Conservation (phyloP, 2,329 filamentous ascomycete species). For the Diaporthe aspalathi region DNA sequence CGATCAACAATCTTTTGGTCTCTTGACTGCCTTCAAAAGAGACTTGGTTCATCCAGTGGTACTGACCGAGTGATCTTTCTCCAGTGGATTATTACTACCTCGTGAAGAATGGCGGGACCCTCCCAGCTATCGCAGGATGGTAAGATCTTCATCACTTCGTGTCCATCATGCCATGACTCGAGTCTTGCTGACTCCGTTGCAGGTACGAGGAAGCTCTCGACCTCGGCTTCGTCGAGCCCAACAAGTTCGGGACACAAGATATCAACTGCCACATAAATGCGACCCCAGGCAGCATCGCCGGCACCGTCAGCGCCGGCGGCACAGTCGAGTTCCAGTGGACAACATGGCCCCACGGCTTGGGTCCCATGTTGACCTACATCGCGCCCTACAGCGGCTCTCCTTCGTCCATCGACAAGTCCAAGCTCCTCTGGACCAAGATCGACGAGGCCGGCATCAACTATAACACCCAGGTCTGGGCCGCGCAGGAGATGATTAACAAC, state of each 20-base stretch:
- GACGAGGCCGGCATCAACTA: constrained; percentile 45
- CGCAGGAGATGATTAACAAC: constrained; percentile 56
- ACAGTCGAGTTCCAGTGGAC: constrained; percentile 43
- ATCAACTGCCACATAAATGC: constrained; percentile 36
- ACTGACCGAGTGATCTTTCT: neutral
- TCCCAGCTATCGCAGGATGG: constrained; percentile 41
- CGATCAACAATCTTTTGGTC: accelerated
- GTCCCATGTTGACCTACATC: constrained; percentile 47
- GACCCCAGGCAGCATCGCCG: constrained; percentile 32
- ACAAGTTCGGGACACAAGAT: constrained; percentile 35
- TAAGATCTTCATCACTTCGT: neutral
- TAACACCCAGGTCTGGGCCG: constrained; percentile 48
- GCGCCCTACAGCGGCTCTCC: constrained; percentile 42
- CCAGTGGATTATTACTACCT: constrained; percentile 30
- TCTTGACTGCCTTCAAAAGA: neutral
- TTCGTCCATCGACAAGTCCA: constrained; percentile 46
- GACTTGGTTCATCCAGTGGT: neutral
- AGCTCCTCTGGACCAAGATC: constrained; percentile 52
- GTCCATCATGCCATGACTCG: neutral
- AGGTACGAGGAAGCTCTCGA: constrained; percentile 48
- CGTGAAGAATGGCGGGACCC: constrained; percentile 41
- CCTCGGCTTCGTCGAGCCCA: constrained; percentile 32
- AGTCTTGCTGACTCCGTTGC: constrained; percentile 28
- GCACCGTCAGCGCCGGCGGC: constrained; percentile 39
- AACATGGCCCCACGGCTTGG: constrained; percentile 47